Base-by-base conservation (phyloP, 1,139 yeast genomes). In the Geotrichum carabidarum region DNA sequence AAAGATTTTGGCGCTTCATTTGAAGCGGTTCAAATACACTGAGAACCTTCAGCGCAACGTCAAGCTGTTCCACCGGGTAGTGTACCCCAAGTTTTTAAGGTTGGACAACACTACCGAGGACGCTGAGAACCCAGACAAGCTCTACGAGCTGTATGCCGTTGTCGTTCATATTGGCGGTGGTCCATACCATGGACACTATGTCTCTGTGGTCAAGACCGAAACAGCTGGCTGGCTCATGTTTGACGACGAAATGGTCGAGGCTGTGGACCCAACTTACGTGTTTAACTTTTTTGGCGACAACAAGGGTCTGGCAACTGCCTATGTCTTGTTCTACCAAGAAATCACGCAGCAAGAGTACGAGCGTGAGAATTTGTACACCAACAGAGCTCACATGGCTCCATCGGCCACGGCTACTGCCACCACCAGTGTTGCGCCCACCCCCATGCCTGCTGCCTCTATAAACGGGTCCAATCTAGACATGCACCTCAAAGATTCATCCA, bases 131-230 rank as follows among this genome's bases (percentile, higher is more conserved):
- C 73, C 74, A 44, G 82, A 78, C 58, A 81, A 79, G 61, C 75
- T 84, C 34, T 93, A 90, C 66, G 96, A 90, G 63, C 73, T 93
- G 51, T 85, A 83, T 59, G 89, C 94, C 0, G 82, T 91, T 46
- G 94, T 93, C 27, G 90, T 93, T 18, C 99, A 93, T 66, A 84
- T 93, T 63, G 99, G 99, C 5, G 95, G 96, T 2, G 97, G 98
- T 0, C 97, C 98, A 1, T 90, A 89, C 75, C 97, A 91, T 71
- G 99, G 99, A 0, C 99, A 93, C 69, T 93, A 93, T 66, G 91
- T 93, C 12, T 80, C 96, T 0, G 74, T 93, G 9, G 86, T 95
- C 60, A 90, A 89, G 67, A 84, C 91, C 12, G 83, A 80, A 56
- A 77, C 80, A 18, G 82, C 82, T 43, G 88, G 96, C 1, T 93